These are phyloP conservation scores for Lolium perenne DNA, from an alignment of 176 grass and related monocot species.

Conservation along the genomic window DNA sequence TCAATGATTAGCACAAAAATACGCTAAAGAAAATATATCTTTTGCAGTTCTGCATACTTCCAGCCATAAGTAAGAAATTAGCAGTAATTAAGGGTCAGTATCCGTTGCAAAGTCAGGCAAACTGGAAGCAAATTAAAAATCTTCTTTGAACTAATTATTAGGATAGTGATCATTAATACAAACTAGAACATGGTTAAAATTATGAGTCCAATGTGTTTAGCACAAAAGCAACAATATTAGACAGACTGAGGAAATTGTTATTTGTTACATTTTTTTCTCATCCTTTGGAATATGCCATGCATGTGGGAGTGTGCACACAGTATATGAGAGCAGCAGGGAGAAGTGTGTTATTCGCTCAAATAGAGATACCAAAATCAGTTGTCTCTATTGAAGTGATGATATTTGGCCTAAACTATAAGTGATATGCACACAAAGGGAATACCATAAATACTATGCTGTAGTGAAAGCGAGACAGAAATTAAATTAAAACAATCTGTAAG, in stretches of 20 bases:
- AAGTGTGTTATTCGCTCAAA: background rate
- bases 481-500: background rate
- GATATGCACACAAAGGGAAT: background rate
- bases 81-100: background rate
- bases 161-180: background rate
- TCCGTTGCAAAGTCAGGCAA: background rate
- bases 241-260: background rate
- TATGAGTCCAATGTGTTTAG: background rate
- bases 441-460: background rate
- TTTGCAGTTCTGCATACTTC: background rate
- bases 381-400: background rate
- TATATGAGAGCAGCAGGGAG: background rate
- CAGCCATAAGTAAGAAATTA: background rate
- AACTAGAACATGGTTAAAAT: background rate
- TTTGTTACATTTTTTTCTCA: background rate
- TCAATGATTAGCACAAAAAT: conserved; percentile 26
- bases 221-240: background rate
- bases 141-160: background rate
- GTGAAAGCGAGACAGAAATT: background rate
- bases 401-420: background rate
- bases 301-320: background rate
- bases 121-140: background rate
- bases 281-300: background rate
- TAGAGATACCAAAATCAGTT: background rate
- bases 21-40: conserved; percentile 10